Percentiles rank a stretch among this genome's conserved stretches.
Conservation (phyloP, 345 rosid genomes). For the Jatropha curcas region DNA sequence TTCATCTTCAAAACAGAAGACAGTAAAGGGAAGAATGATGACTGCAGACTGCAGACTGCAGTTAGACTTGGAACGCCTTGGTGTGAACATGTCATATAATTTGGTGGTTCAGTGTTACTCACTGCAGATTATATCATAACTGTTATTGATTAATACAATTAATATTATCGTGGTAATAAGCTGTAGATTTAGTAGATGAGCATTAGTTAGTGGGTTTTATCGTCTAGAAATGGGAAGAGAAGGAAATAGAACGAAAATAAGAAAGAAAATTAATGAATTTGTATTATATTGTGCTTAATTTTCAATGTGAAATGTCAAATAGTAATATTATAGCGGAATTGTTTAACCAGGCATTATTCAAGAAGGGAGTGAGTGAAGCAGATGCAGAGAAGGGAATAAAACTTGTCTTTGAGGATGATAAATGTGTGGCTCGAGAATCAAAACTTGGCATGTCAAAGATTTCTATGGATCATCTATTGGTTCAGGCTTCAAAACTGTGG, state of each 20-base stretch:
- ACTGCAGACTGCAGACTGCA: background rate
- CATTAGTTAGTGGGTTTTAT: conserved; percentile 4
- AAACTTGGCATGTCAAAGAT: conserved; percentile 56
- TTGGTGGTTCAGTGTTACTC: background rate
- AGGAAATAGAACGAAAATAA: background rate
- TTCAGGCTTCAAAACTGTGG: conserved; percentile 78
- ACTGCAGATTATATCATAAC: background rate
- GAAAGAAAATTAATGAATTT: conserved; percentile 7
- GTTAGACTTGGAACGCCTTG: conserved; percentile 2
- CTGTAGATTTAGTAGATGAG: background rate
- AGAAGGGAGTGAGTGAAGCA: conserved; percentile 55
- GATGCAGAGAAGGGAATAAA: conserved; percentile 72
- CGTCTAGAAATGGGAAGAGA: background rate
- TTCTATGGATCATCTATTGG: conserved; percentile 61
- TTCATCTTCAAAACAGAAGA: background rate
- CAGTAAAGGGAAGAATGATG: background rate
- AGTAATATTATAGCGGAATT: conserved; percentile 14
- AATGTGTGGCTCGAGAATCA: conserved; percentile 45
- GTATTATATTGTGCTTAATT: background rate
- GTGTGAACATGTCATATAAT: background rate
- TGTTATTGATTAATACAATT: background rate
- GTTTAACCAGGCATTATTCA: conserved; percentile 58
- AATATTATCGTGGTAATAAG: background rate
- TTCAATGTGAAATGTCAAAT: background rate
- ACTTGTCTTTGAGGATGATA: conserved; percentile 55